Base-by-base conservation (phyloP, 495 filamentous ascomycete species). In the Cladorrhinum samala region DNA sequence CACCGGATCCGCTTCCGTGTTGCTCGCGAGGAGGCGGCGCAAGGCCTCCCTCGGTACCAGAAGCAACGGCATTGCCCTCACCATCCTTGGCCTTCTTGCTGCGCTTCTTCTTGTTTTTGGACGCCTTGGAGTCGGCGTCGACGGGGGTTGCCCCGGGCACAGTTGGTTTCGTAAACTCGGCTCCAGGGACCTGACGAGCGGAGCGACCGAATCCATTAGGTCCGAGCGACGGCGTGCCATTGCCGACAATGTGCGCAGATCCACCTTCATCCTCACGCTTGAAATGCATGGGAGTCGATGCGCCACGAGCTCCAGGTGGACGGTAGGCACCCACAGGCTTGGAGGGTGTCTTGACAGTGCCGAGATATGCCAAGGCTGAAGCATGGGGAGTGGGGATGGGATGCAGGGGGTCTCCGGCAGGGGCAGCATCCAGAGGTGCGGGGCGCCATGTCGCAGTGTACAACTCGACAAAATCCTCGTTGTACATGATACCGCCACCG, bases 31-130 rank as follows among this genome's bases (percentile, higher is more conserved):
- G 37, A 9, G 73, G 73, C 23, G 72, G 72, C 20, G 75, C 72
- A 13, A 75, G 61, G 17, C 72, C 68, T 41, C 63, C 67, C 9
- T 63, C 61, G 21, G 49, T 41, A 21, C 57, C 63, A 2, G 44
- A 57, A 33, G 43, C 52, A n/a, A 53, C 60, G 45, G 64, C 71
- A 25, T 60, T 67, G 53, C 56, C 68, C 57, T 70, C 87, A 5
- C 78, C 79, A 23, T 91, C 88, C 68, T 91, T 93, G 23, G 83
- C 82, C 70, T 96, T 97, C 78, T 94, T 96, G 49, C 90, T 91
- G 65, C 92, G 80, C 80, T 98, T 98, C 81, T 96, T 97, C 83
- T 96, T 96, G 75, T 97, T 98, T 76, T 91, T 96, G 55, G 87
- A 91, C 39, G 94, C 69, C 56, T 76, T 84, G 37, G 72, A 84